phyloP scores from a whole-genome alignment of 164 flowering plant species.

The Dillenia turbinata region DNA sequence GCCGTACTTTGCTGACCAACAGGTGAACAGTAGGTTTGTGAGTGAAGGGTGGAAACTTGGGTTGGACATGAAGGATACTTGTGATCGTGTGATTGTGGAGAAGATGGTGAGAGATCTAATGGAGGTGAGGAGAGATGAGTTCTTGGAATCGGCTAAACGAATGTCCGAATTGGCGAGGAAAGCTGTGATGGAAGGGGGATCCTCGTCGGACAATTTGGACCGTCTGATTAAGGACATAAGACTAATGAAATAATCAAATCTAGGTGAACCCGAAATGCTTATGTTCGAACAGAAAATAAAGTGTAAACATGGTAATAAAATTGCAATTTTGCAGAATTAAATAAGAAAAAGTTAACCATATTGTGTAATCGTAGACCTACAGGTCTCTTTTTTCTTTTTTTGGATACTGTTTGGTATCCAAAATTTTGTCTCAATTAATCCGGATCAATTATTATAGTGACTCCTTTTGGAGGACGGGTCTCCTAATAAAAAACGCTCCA shows the following conservation, averaged over 20 bases:
- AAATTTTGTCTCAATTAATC: no score
- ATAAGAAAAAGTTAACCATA: no score
- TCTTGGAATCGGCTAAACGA: slow-evolving; percentile 7
- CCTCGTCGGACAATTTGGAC: slow-evolving; percentile 18
- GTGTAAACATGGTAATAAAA: no score
- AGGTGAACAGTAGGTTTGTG: slow-evolving; percentile 13
- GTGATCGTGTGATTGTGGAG: slow-evolving; percentile 16
- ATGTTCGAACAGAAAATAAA: no score
- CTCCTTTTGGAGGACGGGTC: no score
- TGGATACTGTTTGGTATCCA: no score
- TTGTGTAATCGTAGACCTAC: no score
- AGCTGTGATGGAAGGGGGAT: slow-evolving; percentile 20
- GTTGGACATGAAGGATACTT: slow-evolving; percentile 15
- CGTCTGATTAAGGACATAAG: slow-evolving; percentile 21
- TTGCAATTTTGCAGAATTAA: no score
- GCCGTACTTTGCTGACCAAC: slow-evolving; percentile 12
- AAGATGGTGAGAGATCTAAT: slow-evolving; percentile 28
- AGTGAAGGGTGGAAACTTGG: slow-evolving; percentile 18
- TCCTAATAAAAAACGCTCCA: no score
- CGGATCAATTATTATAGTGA: no score
- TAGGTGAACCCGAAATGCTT: no score
- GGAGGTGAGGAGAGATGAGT: slow-evolving; percentile 20
- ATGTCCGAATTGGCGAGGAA: slow-evolving; percentile 15
- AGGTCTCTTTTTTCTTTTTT: no score
- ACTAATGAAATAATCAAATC: slow-evolving; percentile 5